Conservation (phyloP, 108 stramenopile genomes). For the Fragilaria radians region DNA sequence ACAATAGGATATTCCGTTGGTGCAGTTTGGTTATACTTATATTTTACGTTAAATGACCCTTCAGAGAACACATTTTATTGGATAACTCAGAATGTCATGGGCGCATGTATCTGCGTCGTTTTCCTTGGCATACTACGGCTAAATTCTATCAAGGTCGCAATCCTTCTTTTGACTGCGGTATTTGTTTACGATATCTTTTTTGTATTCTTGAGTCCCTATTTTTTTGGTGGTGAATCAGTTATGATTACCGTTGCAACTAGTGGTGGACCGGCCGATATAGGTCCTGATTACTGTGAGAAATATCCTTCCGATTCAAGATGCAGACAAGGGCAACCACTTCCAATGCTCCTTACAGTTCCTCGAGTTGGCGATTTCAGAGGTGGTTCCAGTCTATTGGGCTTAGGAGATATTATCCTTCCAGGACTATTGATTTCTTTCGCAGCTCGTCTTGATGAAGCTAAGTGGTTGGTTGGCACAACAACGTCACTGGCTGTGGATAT, state of each 20-base stretch:
- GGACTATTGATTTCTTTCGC: slow-evolving; percentile 76
- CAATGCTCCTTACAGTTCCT: slow-evolving; percentile 78
- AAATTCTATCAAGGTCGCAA: slow-evolving; percentile 72
- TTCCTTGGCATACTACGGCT: slow-evolving; percentile 75
- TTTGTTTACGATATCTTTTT: slow-evolving; percentile 93
- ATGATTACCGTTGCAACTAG: slow-evolving; percentile 82
- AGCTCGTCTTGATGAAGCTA: slow-evolving; percentile 71
- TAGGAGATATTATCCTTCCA: slow-evolving; percentile 90
- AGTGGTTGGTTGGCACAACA: slow-evolving; percentile 26
- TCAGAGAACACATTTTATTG: slow-evolving; percentile 58
- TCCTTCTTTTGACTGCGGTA: slow-evolving; percentile 62
- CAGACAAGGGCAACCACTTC: slow-evolving; percentile 73
- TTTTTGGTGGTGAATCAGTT: slow-evolving; percentile 71
- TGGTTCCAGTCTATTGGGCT: slow-evolving; percentile 78
- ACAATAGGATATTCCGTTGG: slow-evolving; percentile 30
- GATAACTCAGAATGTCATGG: slow-evolving; percentile 85
- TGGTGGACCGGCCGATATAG: slow-evolving; percentile 54
- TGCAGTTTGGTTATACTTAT: slow-evolving; percentile 44
- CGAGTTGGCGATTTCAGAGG: slow-evolving; percentile 73
- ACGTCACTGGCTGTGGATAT: no score
- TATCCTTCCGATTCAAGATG: slow-evolving; percentile 74
- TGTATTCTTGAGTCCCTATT: slow-evolving; percentile 75
- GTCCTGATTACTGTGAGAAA: slow-evolving; percentile 81
- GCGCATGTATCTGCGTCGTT: slow-evolving; percentile 78
- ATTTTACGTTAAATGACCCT: slow-evolving; percentile 42